Percentiles rank a stretch among this genome's conserved stretches.
Evolutionary conservation across 164 flowering plant species (phyloP).

Genomic region (Hamamelis virginiana): DNA sequence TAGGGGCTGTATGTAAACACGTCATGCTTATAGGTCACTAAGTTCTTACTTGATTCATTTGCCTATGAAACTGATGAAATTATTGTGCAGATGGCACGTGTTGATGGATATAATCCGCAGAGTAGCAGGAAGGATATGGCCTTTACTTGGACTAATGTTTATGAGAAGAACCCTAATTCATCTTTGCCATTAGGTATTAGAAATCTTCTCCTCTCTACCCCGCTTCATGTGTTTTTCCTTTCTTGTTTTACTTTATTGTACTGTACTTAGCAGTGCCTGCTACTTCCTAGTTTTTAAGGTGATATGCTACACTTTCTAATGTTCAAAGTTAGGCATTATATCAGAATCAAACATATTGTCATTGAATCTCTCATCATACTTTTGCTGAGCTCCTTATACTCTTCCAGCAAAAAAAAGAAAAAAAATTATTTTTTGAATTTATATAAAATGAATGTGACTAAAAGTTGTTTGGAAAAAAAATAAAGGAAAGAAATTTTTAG

Average conservation of each 20-base stretch:
- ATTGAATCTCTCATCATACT: background rate
- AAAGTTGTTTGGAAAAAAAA: too few species aligned
- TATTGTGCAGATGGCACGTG: conserved; percentile 70
- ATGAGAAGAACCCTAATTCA: conserved; percentile 39
- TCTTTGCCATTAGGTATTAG: conserved; percentile 41
- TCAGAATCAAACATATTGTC: too few species aligned
- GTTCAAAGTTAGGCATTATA: too few species aligned
- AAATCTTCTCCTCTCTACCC: background rate
- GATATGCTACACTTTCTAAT: too few species aligned
- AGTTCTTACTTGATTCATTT: background rate
- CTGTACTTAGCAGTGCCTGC: background rate
- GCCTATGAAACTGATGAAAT: background rate
- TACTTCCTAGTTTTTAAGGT: background rate
- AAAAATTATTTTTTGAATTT: too few species aligned
- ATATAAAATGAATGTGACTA: too few species aligned
- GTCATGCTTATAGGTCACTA: background rate
- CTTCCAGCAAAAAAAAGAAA: too few species aligned
- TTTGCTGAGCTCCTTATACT: background rate
- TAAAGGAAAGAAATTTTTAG: too few species aligned
- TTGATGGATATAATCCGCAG: conserved; percentile 71
- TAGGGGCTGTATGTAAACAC: background rate
- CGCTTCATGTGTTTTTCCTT: background rate
- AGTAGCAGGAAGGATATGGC: conserved; percentile 51
- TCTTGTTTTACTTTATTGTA: background rate
- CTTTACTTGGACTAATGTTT: conserved; percentile 76